Evolutionary conservation across 805 yeast genomes (phyloP).

Genomic region (Blastobotrys muscicola): DNA sequence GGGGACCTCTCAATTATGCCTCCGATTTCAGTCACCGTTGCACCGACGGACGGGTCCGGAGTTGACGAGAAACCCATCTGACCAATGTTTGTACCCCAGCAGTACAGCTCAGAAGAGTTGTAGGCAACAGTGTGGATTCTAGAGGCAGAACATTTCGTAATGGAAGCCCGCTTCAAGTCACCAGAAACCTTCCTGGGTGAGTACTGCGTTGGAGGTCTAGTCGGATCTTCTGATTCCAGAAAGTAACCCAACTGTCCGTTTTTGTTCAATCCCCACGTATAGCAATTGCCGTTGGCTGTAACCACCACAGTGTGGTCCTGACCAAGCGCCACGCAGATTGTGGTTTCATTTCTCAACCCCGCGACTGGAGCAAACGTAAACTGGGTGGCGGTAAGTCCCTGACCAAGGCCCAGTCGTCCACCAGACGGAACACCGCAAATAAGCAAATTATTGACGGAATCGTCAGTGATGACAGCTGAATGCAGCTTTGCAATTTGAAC

Average conservation of each 20-base stretch:
- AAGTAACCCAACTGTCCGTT: conserved; percentile 56
- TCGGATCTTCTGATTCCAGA: conserved; percentile 5
- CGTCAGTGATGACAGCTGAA: conserved; percentile 48
- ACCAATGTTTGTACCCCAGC: conserved; percentile 79
- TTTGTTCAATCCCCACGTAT: conserved; percentile 72
- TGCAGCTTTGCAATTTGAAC: conserved; percentile 56
- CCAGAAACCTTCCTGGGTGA: conserved; percentile 33
- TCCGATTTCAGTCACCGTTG: conserved; percentile 10
- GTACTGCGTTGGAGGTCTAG: conserved; percentile 11
- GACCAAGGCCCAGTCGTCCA: conserved; percentile 61
- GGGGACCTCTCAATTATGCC: conserved; percentile 22
- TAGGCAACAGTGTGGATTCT: conserved; percentile 60
- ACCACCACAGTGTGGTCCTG: conserved; percentile 61
- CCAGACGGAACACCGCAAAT: conserved; percentile 60
- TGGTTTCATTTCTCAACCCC: conserved; percentile 27
- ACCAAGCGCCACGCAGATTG: conserved; percentile 39
- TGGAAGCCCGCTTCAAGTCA: conserved; percentile 30
- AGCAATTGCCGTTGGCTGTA: conserved; percentile 44
- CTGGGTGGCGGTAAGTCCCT: conserved; percentile 20
- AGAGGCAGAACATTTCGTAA: conserved; percentile 50
- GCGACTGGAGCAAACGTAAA: conserved; percentile 38
- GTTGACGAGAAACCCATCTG: conserved; percentile 53
- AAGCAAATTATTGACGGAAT: conserved; percentile 37
- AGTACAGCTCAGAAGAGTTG: conserved; percentile 37
- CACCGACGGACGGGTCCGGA: neutral